These are phyloP conservation scores for Cutaneotrichosporon arboriforme DNA, from an alignment of 1,284 basidiomycete genomes.

Conservation along the genomic window DNA sequence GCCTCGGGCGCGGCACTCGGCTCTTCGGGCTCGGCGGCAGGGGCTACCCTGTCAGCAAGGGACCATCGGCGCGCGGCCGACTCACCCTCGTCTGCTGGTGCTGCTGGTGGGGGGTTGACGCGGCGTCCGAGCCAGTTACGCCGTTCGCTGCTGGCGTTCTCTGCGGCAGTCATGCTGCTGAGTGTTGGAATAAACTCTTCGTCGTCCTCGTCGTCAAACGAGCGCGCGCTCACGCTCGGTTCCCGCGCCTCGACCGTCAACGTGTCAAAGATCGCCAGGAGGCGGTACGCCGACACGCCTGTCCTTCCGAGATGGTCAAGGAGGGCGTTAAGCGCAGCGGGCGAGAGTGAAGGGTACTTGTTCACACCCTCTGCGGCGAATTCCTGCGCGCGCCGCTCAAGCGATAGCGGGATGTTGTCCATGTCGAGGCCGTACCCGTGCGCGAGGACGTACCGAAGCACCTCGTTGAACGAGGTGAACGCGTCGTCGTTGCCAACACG, in stretches of 20 bases:
- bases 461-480: slow-evolving; percentile 5
- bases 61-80: neutral
- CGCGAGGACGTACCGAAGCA: slow-evolving; percentile 8
- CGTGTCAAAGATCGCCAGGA: slow-evolving; percentile 14
- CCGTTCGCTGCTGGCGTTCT: neutral
- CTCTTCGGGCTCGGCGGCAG: neutral
- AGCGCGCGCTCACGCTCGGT: neutral
- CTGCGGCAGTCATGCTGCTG: neutral
- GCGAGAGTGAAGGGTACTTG: neutral
- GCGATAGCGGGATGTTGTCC: slow-evolving; percentile 11
- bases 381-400: slow-evolving; percentile 2
- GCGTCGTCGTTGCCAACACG: neutral
- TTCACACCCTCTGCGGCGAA: neutral
- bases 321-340: slow-evolving; percentile 9
- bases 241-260: neutral
- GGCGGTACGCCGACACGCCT: slow-evolving; percentile 3
- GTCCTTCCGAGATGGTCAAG: slow-evolving; percentile 4
- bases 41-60: neutral
- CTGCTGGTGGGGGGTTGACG: neutral
- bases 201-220: slow-evolving; percentile 13
- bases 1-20: neutral
- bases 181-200: slow-evolving; percentile 11
- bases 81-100: neutral
- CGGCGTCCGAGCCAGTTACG: slow-evolving; percentile 9
- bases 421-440: slow-evolving; percentile 17